phyloP scores from a whole-genome alignment of 148 eudicot species.

The Oxyria digyna region DNA sequence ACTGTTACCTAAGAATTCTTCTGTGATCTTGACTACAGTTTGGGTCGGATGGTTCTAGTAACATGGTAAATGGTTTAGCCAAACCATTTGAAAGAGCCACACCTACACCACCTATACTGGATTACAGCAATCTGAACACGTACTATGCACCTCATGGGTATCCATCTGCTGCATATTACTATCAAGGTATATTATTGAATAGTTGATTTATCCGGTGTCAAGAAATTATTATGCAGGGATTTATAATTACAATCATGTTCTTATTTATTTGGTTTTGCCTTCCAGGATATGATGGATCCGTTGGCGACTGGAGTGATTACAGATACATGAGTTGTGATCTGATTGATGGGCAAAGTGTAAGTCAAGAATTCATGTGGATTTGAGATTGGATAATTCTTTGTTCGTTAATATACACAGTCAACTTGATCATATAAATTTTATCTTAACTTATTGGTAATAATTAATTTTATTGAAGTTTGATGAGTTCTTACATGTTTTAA shows the following conservation, averaged over 20 bases:
- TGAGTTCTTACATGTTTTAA: background rate
- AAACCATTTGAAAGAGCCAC: constrained; percentile 35
- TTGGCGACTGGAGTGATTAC: constrained; percentile 30
- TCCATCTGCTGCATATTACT: constrained; percentile 21
- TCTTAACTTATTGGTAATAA: too few relatives aligned
- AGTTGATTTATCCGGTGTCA: background rate
- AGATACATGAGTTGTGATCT: constrained; percentile 21
- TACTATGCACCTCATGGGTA: constrained; percentile 28
- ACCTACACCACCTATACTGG: constrained; percentile 27
- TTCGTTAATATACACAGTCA: too few relatives aligned
- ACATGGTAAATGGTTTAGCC: constrained; percentile 26
- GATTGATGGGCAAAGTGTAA: constrained; percentile 5
- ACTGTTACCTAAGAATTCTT: background rate
- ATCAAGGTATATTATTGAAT: constrained; percentile 18
- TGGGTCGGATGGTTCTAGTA: constrained; percentile 27
- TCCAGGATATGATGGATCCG: constrained; percentile 32
- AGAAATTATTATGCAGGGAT: background rate
- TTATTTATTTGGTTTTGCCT: background rate
- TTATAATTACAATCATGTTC: background rate
- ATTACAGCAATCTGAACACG: constrained; percentile 19
- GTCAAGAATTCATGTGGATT: background rate
- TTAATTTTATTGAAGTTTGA: background rate
- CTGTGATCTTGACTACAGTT: constrained; percentile 16
- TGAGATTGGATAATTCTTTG: background rate
- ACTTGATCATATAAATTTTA: too few relatives aligned